Base-by-base conservation (phyloP, 75 land plant genomes). In the Sequoia sempervirens region DNA sequence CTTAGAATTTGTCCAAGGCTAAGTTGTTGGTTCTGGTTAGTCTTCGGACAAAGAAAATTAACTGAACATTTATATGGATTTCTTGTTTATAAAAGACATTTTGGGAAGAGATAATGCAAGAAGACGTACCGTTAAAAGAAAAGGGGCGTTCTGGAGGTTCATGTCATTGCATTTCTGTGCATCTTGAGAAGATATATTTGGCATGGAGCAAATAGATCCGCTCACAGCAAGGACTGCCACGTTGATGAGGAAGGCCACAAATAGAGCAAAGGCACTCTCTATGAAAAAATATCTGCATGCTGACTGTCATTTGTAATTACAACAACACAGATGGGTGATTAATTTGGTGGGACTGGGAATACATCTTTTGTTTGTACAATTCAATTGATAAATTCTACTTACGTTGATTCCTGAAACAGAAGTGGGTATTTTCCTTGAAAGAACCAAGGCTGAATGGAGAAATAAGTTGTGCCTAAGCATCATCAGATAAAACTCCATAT, bases 171-270 rank as follows among this genome's bases (percentile, higher is more conserved):
- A 58, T 58, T 58, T 58, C 14, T 7, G 4, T 17, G 64, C 64
- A 20, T 58, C 64, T 17, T 58, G 64, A 5, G 20, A 12, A 4
- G 80, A 79, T 43, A 79, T 18, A 10, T 41, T 79, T n/a, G 45
- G 50, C 45, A 45, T 43, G 0, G 7, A 79, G n/a, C 80, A 79
- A 5, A 79, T 1, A 11, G 50, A 5, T 20, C 80, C 80, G 12
- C 34, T 43, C 28, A 79, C 80, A 43, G 80, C 20, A 43, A 79
- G 18, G 6, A 79, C n/a, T 11, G 80, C 45, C 18, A 88, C 82
- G 70, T 88, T 88, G 82, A 88, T 88, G 34, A 88, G 50, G 61
- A 88, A 86, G 56, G 89, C 82, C 40, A 88, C 37, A 72, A 86
- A 83, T 13, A 88, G 84, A 18, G 89, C 89, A 46, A 86, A 64